Base-by-base conservation (phyloP, 352 stramenopile species). In the Pelagophyceae sp. region DNA sequence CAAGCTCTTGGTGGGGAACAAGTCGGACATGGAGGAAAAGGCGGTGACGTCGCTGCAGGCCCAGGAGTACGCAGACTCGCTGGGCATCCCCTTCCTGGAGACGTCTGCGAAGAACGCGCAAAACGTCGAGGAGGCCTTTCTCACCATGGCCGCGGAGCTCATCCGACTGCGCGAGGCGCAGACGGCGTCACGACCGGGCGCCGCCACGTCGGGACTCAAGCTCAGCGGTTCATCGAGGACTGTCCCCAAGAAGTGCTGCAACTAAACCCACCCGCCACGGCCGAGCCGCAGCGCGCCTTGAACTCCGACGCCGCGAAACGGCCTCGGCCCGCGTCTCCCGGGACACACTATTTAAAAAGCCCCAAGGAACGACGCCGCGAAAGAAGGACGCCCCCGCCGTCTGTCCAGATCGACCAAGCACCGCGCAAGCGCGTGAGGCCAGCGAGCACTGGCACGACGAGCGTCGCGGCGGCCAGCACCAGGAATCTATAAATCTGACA, bases 1-100 rank as follows among this genome's bases (percentile, higher is more conserved):
- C 85, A 98, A 98, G 87, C 86, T 99, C 40, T 85, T 99, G 38
- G 93, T 99, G 25, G 96, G 94, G 72, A 99, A 99, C 88, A 99
- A 99, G 89, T 97, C 87, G 78, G 96, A 99, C 91, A 94, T 87
- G 77, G 92, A 95, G 77, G 94, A 98, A 84, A 92, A 90, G 76
- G 93, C 96, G 27, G 94, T 98, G 37, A 93, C 92, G 64, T 96
- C 90, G 38, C 92, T 97, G 38, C 87, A 92, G 37, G 95, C 93
- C 32, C 96, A 97, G 85, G 92, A 94, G 60, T 97, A 98, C 81
- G 94, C 94, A 3, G 92, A 98, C 82, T 95, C 95, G 78, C 86
- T 98, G 75, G 93, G 93, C 64, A 97, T 98, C 81, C 90, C 92
- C 60, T 98, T 98, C 83, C 89, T 99, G 71, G 95, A 98, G 84